phyloP scores from a whole-genome alignment of 2,329 filamentous ascomycete species.

The Colletotrichum salicis region DNA sequence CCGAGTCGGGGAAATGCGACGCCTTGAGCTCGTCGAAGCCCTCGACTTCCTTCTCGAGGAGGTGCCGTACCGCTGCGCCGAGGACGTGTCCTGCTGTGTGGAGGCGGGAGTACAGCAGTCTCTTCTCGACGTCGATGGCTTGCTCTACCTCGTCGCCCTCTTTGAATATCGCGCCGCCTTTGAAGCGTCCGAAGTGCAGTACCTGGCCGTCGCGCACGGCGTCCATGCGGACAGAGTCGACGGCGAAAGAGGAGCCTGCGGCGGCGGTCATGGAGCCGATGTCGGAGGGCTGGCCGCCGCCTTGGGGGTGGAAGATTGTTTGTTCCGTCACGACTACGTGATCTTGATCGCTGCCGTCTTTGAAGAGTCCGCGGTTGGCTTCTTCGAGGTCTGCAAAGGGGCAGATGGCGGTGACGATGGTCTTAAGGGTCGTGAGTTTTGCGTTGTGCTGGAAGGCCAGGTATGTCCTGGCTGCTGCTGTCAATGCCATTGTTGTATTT shows the following conservation, averaged over 20 bases:
- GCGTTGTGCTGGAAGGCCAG: constrained; percentile 58
- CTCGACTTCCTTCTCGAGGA: constrained; percentile 62
- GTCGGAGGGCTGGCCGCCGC: constrained; percentile 79
- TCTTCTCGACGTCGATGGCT: constrained; percentile 68
- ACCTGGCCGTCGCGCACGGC: constrained; percentile 62
- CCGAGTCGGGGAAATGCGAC: constrained; percentile 75
- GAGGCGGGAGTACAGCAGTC: constrained; percentile 72
- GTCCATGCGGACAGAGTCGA: constrained; percentile 67
- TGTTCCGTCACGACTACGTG: constrained; percentile 69
- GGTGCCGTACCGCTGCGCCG: constrained; percentile 71
- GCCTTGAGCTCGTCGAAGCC: constrained; percentile 76
- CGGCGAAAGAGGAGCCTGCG: constrained; percentile 55
- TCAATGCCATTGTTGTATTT: neutral
- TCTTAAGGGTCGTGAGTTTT: constrained; percentile 55
- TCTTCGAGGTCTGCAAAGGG: constrained; percentile 62
- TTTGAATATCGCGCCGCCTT: constrained; percentile 46
- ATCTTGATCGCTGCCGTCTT: constrained; percentile 60
- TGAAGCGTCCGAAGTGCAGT: constrained; percentile 73
- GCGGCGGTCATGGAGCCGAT: constrained; percentile 63
- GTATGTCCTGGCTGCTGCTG: constrained; percentile 46
- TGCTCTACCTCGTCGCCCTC: constrained; percentile 62
- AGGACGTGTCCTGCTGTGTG: constrained; percentile 82
- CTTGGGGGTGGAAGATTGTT: constrained; percentile 82
- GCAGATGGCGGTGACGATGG: constrained; percentile 57
- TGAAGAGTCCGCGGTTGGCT: constrained; percentile 66